Percentiles rank a stretch among this genome's conserved stretches.
phyloP scores from a whole-genome alignment of 805 yeast genomes.

The Zygosaccharomyces siamensis region DNA sequence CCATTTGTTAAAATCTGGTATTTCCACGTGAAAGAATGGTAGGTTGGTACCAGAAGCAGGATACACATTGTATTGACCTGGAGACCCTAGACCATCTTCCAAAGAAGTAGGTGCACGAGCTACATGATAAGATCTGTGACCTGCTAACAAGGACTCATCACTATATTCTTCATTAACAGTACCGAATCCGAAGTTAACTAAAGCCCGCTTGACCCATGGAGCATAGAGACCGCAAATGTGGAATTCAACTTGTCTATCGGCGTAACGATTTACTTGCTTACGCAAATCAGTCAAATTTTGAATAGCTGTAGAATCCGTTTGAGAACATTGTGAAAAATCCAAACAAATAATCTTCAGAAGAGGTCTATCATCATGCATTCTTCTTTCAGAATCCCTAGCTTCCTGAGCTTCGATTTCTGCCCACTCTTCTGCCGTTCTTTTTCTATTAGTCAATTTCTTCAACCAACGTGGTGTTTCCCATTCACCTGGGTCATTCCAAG shows the following conservation, averaged over 20 bases:
- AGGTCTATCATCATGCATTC: constrained; percentile 53
- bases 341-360: constrained; percentile 64
- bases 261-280: constrained; percentile 64
- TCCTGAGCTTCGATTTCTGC: constrained; percentile 18
- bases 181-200: constrained; percentile 76
- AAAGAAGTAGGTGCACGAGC: constrained; percentile 19
- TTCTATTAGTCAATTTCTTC: constrained; percentile 16
- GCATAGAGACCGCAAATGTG: constrained; percentile 82
- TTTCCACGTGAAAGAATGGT: constrained; percentile 36
- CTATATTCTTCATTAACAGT: constrained; percentile 40
- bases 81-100: constrained; percentile 7
- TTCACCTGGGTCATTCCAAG: constrained; percentile 86
- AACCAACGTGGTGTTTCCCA: constrained; percentile 38
- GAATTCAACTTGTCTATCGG: constrained; percentile 80
- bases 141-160: constrained; percentile 32
- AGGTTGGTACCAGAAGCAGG: constrained; percentile 32
- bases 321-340: constrained; percentile 75
- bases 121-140: constrained; percentile 33
- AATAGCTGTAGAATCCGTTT: constrained; percentile 72
- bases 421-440: constrained; percentile 21
- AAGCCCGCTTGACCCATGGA: constrained; percentile 81
- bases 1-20: constrained; percentile 36
- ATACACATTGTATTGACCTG: constrained; percentile 15
- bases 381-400: not conserved
- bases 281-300: constrained; percentile 74